These are phyloP conservation scores for Skeletonema tropicum DNA, from an alignment of 108 stramenopile species.

Conservation along the genomic window DNA sequence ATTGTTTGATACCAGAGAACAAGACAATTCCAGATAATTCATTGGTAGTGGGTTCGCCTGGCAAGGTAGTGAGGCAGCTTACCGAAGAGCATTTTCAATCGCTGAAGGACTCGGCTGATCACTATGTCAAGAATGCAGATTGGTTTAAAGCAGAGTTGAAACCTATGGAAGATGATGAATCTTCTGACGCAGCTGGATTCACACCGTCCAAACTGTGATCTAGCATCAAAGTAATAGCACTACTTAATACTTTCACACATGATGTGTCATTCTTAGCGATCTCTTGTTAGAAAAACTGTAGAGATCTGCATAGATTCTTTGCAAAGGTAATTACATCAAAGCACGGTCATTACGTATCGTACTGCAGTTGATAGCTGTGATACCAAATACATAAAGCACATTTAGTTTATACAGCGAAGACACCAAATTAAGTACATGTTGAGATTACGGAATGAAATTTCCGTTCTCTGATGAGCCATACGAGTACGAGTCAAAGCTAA, in stretches of 20 bases:
- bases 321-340: no score
- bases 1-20: conserved; percentile 47
- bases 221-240: background rate
- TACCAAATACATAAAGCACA: background rate
- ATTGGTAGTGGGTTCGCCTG: conserved; percentile 42
- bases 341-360: no score
- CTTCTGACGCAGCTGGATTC: background rate
- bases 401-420: no score
- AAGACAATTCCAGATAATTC: conserved; percentile 51
- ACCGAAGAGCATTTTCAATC: conserved; percentile 54
- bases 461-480: no score
- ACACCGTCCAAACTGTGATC: background rate
- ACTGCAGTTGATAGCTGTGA: background rate
- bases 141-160: conserved; percentile 32
- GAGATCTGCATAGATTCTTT: no score
- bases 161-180: conserved; percentile 17
- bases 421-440: no score
- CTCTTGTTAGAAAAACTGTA: no score
- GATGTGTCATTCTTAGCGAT: background rate
- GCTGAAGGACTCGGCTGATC: conserved; percentile 35
- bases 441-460: no score
- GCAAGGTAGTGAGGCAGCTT: conserved; percentile 42
- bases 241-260: background rate
- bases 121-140: conserved; percentile 46
- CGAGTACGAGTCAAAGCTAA: no score